phyloP scores from a whole-genome alignment of 2,329 filamentous ascomycete species.

The Incumbomyces lentus region DNA sequence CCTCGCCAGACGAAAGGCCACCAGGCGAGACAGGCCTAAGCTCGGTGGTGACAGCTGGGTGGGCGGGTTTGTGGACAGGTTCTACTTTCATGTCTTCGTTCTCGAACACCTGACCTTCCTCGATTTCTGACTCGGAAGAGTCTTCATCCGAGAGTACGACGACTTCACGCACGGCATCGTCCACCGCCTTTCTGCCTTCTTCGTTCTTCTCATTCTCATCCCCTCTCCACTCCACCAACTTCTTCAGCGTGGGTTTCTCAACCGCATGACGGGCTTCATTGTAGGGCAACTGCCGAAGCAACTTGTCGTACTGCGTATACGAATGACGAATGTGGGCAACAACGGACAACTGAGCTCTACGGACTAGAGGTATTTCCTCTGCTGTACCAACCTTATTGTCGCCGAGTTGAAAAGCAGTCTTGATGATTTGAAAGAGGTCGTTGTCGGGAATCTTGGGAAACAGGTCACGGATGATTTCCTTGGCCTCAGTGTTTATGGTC shows the following conservation, averaged over 20 bases:
- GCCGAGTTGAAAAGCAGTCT: constrained; percentile 51
- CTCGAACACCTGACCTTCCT: constrained; percentile 19
- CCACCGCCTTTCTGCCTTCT: constrained; percentile 42
- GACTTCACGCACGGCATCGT: constrained; percentile 54
- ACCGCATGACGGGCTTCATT: constrained; percentile 45
- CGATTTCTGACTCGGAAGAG: constrained; percentile 36
- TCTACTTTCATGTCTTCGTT: constrained; percentile 33
- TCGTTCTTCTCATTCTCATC: constrained; percentile 44
- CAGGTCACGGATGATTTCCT: constrained; percentile 49
- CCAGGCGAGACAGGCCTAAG: constrained; percentile 1
- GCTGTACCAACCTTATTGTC: constrained; percentile 49
- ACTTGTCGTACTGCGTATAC: constrained; percentile 53
- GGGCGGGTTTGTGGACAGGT: constrained; percentile 5
- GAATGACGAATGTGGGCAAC: constrained; percentile 52
- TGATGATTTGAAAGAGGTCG: constrained; percentile 48
- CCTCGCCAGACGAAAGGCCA: constrained; percentile 24
- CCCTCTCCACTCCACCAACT: constrained; percentile 53
- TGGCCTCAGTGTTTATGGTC: constrained; percentile 46
- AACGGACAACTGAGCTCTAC: constrained; percentile 51
- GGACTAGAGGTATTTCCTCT: constrained; percentile 42
- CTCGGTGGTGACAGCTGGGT: not conserved
- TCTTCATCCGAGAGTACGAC: constrained; percentile 55
- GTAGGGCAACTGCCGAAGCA: constrained; percentile 44
- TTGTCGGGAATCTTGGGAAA: constrained; percentile 53
- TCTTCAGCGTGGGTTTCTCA: constrained; percentile 45